A percentile compares a stretch with the other conserved stretches of the same genome.
phyloP scores from a whole-genome alignment of 768 basidiomycete species.

The Auriscalpium microsporum region DNA sequence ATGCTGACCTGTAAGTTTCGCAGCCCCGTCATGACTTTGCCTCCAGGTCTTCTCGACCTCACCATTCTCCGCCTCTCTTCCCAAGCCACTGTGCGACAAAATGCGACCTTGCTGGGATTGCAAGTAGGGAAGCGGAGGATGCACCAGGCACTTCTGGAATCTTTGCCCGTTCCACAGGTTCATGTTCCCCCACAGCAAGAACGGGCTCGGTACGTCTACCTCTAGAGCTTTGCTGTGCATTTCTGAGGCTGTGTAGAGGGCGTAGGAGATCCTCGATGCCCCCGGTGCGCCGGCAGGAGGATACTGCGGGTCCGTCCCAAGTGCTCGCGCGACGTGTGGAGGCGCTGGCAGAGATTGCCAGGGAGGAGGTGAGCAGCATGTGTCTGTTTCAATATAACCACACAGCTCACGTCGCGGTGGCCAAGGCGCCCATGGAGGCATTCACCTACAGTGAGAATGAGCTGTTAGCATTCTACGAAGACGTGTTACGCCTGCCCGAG shows the following conservation, averaged over 20 bases:
- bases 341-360: constrained; percentile 4
- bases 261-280: background rate
- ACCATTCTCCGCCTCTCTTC: too few species aligned
- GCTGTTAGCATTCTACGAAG: constrained; percentile 32
- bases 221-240: background rate
- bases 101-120: background rate
- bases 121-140: background rate
- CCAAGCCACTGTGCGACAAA: too few species aligned
- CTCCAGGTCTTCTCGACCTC: background rate
- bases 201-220: background rate
- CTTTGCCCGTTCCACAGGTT: background rate
- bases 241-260: background rate
- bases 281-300: background rate
- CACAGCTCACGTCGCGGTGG: background rate
- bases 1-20: background rate
- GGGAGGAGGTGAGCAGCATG: background rate
- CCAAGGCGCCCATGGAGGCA: background rate
- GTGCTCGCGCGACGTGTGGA: constrained; percentile 11
- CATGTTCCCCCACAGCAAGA: background rate
- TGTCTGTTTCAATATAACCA: background rate
- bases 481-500: constrained; percentile 26
- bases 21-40: background rate
- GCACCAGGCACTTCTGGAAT: background rate
- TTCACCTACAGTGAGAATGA: constrained; percentile 28
- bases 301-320: background rate